A percentile compares a stretch with the other conserved stretches of the same genome.
These are phyloP conservation scores for Saccharata proteae DNA, from an alignment of 2,329 filamentous ascomycete genomes.

Conservation along the genomic window DNA sequence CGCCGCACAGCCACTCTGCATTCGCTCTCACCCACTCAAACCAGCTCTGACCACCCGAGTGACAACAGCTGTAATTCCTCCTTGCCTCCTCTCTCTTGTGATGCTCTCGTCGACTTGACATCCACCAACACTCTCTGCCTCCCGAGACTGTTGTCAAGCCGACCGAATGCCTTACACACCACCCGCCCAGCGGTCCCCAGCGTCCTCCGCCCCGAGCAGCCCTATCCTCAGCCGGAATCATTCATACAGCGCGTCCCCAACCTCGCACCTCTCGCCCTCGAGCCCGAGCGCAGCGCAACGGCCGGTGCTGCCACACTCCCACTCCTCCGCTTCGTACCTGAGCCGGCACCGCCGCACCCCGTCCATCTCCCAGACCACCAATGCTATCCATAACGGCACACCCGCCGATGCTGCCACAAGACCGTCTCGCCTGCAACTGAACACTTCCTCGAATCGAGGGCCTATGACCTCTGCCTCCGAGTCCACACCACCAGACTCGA, in stretches of 20 bases:
- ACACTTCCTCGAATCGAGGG: no score
- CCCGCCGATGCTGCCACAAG: slow-evolving; percentile 37
- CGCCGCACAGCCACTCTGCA: slow-evolving; percentile 9
- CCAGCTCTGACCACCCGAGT: no score
- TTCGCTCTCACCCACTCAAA: slow-evolving; percentile 12
- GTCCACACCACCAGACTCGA: slow-evolving; percentile 85
- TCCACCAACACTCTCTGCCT: slow-evolving; percentile 19
- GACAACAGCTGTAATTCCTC: slow-evolving; percentile 16
- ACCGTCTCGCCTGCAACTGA: slow-evolving; percentile 43
- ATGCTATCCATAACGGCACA: slow-evolving; percentile 13
- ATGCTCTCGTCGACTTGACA: slow-evolving; percentile 29
- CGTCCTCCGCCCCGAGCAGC: slow-evolving; percentile 41
- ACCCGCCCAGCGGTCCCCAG: slow-evolving; percentile 53
- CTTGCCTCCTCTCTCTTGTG: slow-evolving; percentile 23
- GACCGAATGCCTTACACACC: slow-evolving; percentile 78
- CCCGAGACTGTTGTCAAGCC: slow-evolving; percentile 18
- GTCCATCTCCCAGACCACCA: slow-evolving; percentile 28
- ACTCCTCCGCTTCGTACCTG: slow-evolving; percentile 48
- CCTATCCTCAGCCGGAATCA: slow-evolving; percentile 38
- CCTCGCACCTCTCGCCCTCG: slow-evolving; percentile 19
- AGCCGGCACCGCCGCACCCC: slow-evolving; percentile 49
- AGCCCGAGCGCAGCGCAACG: slow-evolving; percentile 24
- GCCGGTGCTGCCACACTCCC: slow-evolving; percentile 41
- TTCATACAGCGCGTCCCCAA: slow-evolving; percentile 33
- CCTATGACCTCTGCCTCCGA: slow-evolving; percentile 76